phyloP scores from a whole-genome alignment of 73 alveolate species.

The Breviolum minutum region DNA sequence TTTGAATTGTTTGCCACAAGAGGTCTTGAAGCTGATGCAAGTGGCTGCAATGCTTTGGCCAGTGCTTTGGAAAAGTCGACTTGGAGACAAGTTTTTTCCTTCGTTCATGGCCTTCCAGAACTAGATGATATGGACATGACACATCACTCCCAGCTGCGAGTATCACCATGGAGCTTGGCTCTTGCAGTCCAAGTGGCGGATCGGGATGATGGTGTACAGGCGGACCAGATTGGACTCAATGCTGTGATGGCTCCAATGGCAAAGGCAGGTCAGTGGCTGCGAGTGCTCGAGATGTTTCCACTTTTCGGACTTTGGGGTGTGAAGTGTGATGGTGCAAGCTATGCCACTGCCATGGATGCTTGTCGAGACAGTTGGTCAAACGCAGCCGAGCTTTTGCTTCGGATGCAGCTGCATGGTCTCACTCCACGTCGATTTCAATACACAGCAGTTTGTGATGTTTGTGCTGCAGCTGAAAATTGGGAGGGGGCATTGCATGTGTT shows the following conservation, averaged over 20 bases:
- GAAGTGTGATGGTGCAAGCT: constrained; percentile 28
- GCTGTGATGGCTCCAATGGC: background rate
- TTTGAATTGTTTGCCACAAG: background rate
- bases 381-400: background rate
- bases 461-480: constrained; percentile 9
- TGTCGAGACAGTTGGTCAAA: background rate
- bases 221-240: constrained; percentile 7
- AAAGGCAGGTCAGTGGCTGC: background rate
- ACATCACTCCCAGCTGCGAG: background rate
- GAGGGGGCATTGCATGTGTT: constrained; percentile 5
- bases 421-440: background rate
- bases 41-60: constrained; percentile 42
- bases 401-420: background rate
- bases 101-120: background rate
- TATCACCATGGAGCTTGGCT: background rate
- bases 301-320: background rate
- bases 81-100: background rate
- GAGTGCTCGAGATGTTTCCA: background rate
- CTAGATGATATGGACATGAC: constrained; percentile 26
- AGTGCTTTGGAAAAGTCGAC: background rate
- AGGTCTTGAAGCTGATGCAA: background rate
- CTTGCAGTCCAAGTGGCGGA: background rate
- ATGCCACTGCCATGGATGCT: constrained; percentile 20
- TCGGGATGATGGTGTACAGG: background rate
- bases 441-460: constrained; percentile 8